Evolutionary conservation across 192 early-diverging fungal species (phyloP).

Genomic region (Geosiphon pyriformis): DNA sequence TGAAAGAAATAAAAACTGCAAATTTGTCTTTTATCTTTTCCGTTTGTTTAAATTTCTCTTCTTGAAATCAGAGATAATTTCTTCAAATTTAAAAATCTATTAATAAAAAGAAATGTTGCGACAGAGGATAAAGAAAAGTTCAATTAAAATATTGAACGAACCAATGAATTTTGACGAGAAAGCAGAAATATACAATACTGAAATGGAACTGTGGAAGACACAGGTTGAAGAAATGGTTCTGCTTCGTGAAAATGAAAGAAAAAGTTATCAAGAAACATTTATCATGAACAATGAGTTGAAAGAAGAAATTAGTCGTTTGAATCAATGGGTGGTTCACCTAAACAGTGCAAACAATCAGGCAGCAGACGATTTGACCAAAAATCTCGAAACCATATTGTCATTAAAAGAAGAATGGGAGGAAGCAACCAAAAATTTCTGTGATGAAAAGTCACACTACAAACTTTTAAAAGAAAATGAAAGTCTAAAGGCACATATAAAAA

Average conservation of each 20-base stretch:
- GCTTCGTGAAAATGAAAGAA: neutral
- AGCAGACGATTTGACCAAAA: neutral
- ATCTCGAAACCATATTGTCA: neutral
- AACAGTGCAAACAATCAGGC: neutral
- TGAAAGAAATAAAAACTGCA: too few relatives aligned
- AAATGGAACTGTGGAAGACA: neutral
- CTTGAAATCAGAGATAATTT: too few relatives aligned
- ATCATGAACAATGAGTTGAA: neutral
- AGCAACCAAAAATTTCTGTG: neutral
- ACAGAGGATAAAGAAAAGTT: too few relatives aligned
- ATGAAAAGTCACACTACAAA: neutral
- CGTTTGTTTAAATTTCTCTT: too few relatives aligned
- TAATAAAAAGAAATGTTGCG: too few relatives aligned
- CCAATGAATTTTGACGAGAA: too few relatives aligned
- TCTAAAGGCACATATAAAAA: neutral
- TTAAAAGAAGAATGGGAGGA: neutral
- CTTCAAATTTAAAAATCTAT: too few relatives aligned
- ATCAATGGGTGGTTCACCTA: neutral
- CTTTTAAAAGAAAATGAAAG: neutral
- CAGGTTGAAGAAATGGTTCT: neutral
- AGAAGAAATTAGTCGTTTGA: neutral
- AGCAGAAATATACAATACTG: too few relatives aligned
- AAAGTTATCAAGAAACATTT: neutral
- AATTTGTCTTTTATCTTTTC: too few relatives aligned
- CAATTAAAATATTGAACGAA: too few relatives aligned